Evolutionary conservation across 192 early-diverging fungal species (phyloP).

Genomic region (Backusella morwellensis): DNA sequence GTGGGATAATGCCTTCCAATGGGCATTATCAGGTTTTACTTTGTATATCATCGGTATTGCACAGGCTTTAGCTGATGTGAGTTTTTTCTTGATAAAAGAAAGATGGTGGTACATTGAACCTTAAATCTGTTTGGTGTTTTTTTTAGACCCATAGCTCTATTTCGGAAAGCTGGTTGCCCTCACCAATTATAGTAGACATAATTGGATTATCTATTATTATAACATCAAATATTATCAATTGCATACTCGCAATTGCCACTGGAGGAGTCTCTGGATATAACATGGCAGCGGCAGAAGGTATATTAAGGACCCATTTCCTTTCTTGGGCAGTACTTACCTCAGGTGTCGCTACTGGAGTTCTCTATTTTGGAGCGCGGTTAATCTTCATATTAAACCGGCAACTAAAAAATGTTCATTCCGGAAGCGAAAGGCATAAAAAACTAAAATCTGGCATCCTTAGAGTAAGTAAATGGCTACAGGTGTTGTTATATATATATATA

Average conservation of each 20-base stretch:
- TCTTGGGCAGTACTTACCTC: conserved; percentile 21
- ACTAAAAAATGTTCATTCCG: not conserved
- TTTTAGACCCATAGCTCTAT: conserved; percentile 23
- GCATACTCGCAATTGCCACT: conserved; percentile 13
- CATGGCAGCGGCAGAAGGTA: not conserved
- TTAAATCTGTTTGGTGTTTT: no score
- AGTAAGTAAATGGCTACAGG: not conserved
- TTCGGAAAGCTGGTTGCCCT: conserved; percentile 16
- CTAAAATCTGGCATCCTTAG: conserved; percentile 23
- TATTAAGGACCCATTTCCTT: conserved; percentile 12
- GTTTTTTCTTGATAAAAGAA: not conserved
- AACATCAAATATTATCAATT: conserved; percentile 13
- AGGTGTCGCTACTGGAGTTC: not conserved
- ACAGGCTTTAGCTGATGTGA: conserved; percentile 27
- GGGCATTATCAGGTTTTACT: conserved; percentile 20
- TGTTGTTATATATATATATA: no score
- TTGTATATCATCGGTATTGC: conserved; percentile 30
- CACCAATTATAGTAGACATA: not conserved
- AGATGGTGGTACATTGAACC: no score
- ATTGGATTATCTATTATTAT: conserved; percentile 16
- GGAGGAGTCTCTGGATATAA: conserved; percentile 4
- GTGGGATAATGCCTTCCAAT: conserved; percentile 28
- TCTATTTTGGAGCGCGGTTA: conserved; percentile 18
- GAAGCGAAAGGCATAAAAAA: conserved; percentile 12
- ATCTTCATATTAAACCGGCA: conserved; percentile 14